Evolutionary conservation across 768 basidiomycete species (phyloP).

Genomic region (Russula olivacea): DNA sequence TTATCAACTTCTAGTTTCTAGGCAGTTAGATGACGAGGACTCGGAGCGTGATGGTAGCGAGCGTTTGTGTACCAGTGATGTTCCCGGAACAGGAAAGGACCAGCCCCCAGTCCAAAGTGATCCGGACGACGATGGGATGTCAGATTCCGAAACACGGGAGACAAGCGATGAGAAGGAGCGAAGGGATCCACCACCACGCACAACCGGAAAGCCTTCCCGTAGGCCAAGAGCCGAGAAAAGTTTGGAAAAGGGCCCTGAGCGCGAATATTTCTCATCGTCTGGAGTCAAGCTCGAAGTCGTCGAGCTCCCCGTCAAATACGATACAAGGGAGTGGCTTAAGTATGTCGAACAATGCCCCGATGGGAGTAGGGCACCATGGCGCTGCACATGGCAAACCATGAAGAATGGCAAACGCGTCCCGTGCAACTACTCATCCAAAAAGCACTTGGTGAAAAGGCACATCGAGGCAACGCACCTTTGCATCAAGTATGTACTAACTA

Average conservation of each 20-base stretch:
- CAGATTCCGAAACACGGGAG: slow-evolving; percentile 5
- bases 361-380: slow-evolving; percentile 29
- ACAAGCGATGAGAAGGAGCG: background rate
- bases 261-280: slow-evolving; percentile 20
- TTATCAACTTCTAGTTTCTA: slow-evolving; percentile 1
- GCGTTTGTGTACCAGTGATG: background rate
- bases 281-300: slow-evolving; percentile 25
- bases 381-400: slow-evolving; percentile 39
- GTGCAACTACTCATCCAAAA: slow-evolving; percentile 46
- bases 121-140: slow-evolving; percentile 5
- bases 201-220: slow-evolving; percentile 9
- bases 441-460: slow-evolving; percentile 65
- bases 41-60: background rate
- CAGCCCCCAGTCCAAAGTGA: background rate
- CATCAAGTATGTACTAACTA: slow-evolving; percentile 43
- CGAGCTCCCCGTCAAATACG: slow-evolving; percentile 25
- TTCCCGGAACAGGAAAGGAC: background rate
- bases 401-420: slow-evolving; percentile 31
- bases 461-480: slow-evolving; percentile 57
- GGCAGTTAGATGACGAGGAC: slow-evolving; percentile 14
- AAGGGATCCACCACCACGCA: slow-evolving; percentile 1
- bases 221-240: background rate
- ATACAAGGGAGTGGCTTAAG: slow-evolving; percentile 22
- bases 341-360: slow-evolving; percentile 22
- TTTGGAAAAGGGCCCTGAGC: slow-evolving; percentile 9